Percentiles rank a stretch among this genome's conserved stretches.
Conservation (phyloP, 2,329 filamentous ascomycete species). For the Monosporascus sp. region DNA sequence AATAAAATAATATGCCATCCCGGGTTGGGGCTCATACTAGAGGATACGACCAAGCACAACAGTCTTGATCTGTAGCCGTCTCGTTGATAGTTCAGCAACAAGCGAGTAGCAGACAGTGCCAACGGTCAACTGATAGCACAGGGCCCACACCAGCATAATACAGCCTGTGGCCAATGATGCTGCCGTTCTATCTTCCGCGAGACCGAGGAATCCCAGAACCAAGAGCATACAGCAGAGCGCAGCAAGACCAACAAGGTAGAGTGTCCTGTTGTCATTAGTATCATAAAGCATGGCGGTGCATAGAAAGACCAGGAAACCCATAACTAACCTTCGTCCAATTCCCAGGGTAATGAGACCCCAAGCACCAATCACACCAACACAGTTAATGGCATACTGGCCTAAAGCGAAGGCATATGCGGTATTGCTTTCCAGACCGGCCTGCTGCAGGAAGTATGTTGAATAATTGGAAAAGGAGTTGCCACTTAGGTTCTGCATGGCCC, state of each 20-base stretch:
- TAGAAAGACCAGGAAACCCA: not conserved
- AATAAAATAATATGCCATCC: not conserved
- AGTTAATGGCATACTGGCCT: slow-evolving; percentile 65
- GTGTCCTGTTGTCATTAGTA: slow-evolving; percentile 22
- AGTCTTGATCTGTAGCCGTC: slow-evolving; percentile 84
- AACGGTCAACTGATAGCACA: slow-evolving; percentile 81
- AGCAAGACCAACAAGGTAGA: slow-evolving; percentile 72
- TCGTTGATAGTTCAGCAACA: slow-evolving; percentile 77
- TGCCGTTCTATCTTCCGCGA: slow-evolving; percentile 60
- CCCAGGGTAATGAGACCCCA: slow-evolving; percentile 76
- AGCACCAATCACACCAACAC: slow-evolving; percentile 74
- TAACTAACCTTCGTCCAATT: slow-evolving; percentile 58
- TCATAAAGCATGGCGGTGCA: slow-evolving; percentile 23
- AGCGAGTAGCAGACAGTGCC: slow-evolving; percentile 88
- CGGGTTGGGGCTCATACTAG: slow-evolving; percentile 41
- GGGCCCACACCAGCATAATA: slow-evolving; percentile 78
- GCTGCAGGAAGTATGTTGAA: slow-evolving; percentile 57
- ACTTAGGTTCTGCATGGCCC: slow-evolving; percentile 59
- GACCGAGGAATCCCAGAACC: slow-evolving; percentile 76
- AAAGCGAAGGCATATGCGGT: slow-evolving; percentile 56
- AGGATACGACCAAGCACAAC: slow-evolving; percentile 79
- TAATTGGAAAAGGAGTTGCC: slow-evolving; percentile 62
- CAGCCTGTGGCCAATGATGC: slow-evolving; percentile 73
- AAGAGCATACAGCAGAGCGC: slow-evolving; percentile 72
- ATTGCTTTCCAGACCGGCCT: slow-evolving; percentile 48